These are phyloP conservation scores for Aegilops sharonensis DNA, from an alignment of 176 grass and related monocot genomes.

Conservation along the genomic window DNA sequence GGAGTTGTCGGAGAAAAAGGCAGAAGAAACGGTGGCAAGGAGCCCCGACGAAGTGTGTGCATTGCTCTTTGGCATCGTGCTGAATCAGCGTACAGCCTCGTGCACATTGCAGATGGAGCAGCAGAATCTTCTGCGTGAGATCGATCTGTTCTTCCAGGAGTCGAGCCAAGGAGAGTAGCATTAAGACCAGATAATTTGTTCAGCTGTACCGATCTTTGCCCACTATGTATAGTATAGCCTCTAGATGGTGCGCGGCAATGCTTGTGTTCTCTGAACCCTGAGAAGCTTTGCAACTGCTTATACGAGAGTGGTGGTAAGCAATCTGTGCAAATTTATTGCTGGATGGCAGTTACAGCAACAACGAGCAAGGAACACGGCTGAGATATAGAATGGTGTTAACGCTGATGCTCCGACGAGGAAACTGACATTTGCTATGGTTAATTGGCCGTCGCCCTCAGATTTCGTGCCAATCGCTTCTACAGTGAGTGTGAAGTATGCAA, in stretches of 20 bases:
- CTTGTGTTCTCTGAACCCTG: background rate
- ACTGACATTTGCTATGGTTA: background rate
- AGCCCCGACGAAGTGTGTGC: conserved; percentile 38
- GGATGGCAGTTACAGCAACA: too few species aligned
- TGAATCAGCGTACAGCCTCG: conserved; percentile 24
- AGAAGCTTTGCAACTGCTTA: background rate
- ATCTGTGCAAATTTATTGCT: too few species aligned
- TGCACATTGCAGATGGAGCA: conserved; percentile 32
- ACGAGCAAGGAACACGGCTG: background rate
- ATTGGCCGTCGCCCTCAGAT: background rate
- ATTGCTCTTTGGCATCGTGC: conserved; percentile 56
- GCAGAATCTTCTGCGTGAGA: conserved; percentile 57
- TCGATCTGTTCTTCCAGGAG: conserved; percentile 77
- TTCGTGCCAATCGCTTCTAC: background rate
- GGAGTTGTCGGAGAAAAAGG: conserved; percentile 28
- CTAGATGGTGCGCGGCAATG: background rate
- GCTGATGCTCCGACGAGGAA: background rate
- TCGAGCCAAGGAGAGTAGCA: conserved; percentile 38
- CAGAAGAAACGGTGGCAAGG: background rate
- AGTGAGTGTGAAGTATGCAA: background rate
- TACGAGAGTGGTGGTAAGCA: background rate
- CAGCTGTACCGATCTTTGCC: background rate
- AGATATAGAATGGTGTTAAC: background rate
- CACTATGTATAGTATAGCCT: background rate
- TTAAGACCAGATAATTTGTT: background rate